Evolutionary conservation across 768 basidiomycete species (phyloP).

Genomic region (Lactarius deliciosus): DNA sequence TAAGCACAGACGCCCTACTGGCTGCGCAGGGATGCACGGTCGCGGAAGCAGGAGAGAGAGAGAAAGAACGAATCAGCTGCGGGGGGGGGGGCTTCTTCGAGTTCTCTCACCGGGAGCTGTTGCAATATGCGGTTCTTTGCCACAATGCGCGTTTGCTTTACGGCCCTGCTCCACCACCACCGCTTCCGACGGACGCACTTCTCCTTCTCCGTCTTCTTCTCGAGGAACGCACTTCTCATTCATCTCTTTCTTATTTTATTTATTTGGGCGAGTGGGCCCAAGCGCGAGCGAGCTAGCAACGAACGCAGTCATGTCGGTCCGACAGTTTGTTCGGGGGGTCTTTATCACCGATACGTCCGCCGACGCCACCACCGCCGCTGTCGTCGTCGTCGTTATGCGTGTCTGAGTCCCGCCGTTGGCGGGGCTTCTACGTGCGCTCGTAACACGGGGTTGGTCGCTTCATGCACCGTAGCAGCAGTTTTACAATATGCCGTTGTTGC

Average conservation of each 20-base stretch:
- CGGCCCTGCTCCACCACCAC: background rate
- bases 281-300: background rate
- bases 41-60: background rate
- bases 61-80: background rate
- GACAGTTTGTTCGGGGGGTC: background rate
- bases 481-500: background rate
- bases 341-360: conserved; percentile 4
- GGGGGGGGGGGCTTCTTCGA: background rate
- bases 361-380: background rate
- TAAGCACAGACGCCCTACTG: background rate
- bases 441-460: background rate
- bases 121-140: background rate
- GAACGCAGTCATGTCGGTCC: background rate
- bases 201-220: conserved; percentile 1
- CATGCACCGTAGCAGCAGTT: background rate
- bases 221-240: background rate
- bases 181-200: conserved; percentile 1
- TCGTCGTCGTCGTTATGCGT: background rate
- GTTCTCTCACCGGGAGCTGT: background rate
- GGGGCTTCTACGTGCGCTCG: background rate
- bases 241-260: background rate
- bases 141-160: background rate
- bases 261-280: background rate
- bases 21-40: background rate
- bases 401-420: background rate